A percentile compares a stretch with the other conserved stretches of the same genome.
These are phyloP conservation scores for Sporothrix variecibatus DNA, from an alignment of 2,329 filamentous ascomycete genomes.

Conservation along the genomic window DNA sequence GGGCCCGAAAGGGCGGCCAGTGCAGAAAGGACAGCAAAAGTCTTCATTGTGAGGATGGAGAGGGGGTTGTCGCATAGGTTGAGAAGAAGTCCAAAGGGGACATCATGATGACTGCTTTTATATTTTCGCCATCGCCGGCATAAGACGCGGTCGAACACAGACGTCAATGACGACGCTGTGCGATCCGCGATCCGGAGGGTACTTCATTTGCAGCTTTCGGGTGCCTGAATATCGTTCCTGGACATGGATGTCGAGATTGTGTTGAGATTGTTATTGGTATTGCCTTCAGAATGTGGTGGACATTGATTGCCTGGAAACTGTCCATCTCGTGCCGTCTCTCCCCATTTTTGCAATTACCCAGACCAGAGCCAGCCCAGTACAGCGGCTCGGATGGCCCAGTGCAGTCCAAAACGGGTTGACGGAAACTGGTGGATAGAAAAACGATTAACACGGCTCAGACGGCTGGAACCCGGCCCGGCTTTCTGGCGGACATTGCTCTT, in stretches of 20 bases:
- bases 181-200: background rate
- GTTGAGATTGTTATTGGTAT: background rate
- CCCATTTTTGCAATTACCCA: conserved; percentile 3
- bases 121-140: background rate
- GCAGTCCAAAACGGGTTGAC: background rate
- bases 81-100: background rate
- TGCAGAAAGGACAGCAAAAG: conserved; percentile 25
- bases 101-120: background rate
- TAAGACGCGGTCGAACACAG: background rate
- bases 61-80: background rate
- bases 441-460: background rate
- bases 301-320: background rate
- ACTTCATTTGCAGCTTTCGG: background rate
- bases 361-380: background rate
- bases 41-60: conserved; percentile 33
- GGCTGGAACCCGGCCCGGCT: background rate
- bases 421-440: too few species aligned
- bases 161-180: background rate
- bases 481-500: background rate
- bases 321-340: conserved; percentile 3
- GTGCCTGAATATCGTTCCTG: background rate
- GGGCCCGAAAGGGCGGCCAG: conserved; percentile 24
- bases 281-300: background rate
- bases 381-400: background rate
- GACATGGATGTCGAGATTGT: background rate